Evolutionary conservation across 2,329 filamentous ascomycete genomes (phyloP), one percentile per base, ranked within the genome.

Genomic region (Chaetomiaceae sp.): DNA sequence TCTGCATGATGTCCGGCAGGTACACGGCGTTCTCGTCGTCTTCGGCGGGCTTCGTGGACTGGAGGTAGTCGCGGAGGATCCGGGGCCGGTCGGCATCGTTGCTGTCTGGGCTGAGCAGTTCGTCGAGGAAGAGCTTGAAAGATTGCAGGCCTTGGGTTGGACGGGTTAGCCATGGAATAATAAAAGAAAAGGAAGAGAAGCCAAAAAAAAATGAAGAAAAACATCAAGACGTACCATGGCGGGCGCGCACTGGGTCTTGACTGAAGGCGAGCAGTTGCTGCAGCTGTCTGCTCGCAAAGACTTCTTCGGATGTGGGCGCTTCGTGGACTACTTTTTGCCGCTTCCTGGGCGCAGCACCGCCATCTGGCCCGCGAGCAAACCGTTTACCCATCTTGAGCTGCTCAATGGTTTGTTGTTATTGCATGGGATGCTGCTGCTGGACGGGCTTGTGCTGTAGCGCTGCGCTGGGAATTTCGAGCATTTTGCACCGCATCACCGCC

Each of bases 1-100:
- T 89, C 61, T 95, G 87, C 70, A 95, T 87, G 34, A 97, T 72
- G 61, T 96, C 89, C 2, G 78, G 72, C 25, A 97, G 78, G 59
- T 85, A 89, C 20, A 84, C 73, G 6, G 79, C 73, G 47, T 80
- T 75, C 46, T 80, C 77, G 33, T 82, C 80, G 35, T 70, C 75
- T 50, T 73, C 70, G 49, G 68, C 66, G 2, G 79, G 76, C 58
- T 74, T 76, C 48, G 76, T 70, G 7, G 73, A 69, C 40, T 82
- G 74, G 43, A 93, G 78, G 64, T 86, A 93, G 58, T 87, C 81
- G 57, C 76, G 76, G 27, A 92, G 71, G 46, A 92, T 84, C 64
- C 70, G 70, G 65, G 71, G 69, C 58, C 74, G 81, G 57, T 69
- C 65, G 21, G 72, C 68, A 58, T 74, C 69, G 50, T 75, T 69